Base-by-base conservation (phyloP, 768 basidiomycete species). In the Amanita polypyramis region DNA sequence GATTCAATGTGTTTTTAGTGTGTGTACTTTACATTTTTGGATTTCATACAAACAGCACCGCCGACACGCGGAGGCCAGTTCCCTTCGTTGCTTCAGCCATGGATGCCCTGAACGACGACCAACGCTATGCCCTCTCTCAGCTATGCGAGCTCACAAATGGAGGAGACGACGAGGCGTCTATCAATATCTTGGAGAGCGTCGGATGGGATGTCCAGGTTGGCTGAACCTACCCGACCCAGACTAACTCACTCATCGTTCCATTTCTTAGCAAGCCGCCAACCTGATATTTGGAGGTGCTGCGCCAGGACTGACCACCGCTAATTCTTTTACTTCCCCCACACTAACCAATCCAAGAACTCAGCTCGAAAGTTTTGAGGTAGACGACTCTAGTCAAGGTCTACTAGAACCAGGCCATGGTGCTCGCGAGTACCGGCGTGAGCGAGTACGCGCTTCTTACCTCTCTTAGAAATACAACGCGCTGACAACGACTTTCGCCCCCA, bases 201-300 rank as follows among this genome's bases (percentile, higher is more conserved):
- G 73, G 72, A 42, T 88, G 83, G 83, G 77, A 85, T 65, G 75
- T 88, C 27, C 71, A 81, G 71, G 83, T 81, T 46, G 7, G 20
- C 15, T 27, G 23, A 49, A 36, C 21, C 10, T 33, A 40, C 40
- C 14, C 45, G 10, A 9, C 12, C 17, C 14, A n/a, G 5, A 29
- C 21, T 27, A 19, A 20, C 20, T 19, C 2, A 20, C 36, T 42
- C 52, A 39, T 33, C 49, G 43, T n/a, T 34, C 29, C 38, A 30
- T 10, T 54, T 38, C 30, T 10, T 54, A 83, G 76, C 69, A 72
- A 52, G 81, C 81, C 14, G 75, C 76, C 10, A 77, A 82, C 50
- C 59, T 80, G 12, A 68, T 84, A 19, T 82, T 81, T 52, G 77
- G 72, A 21, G 54, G 60, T 32, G 43, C 30, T 33, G 55, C 53